Conservation (phyloP, 2,329 filamentous ascomycete genomes). For the Neophaeococcomyces mojaviensis region DNA sequence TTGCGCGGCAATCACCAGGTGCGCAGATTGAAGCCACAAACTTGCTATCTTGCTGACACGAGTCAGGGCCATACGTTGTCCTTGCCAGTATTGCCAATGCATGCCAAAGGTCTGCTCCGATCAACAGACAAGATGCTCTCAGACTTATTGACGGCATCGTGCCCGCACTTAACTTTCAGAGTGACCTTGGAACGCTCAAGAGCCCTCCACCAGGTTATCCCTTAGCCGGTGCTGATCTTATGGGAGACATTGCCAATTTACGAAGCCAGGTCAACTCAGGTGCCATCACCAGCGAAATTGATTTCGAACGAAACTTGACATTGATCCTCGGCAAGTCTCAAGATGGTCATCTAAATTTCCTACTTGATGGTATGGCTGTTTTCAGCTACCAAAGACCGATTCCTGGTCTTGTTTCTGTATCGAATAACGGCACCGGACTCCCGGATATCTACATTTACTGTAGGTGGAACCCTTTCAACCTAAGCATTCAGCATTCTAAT, state of each 20-base stretch:
- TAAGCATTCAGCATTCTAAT: not conserved
- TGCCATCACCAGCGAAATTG: slow-evolving; percentile 14
- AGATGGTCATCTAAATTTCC: slow-evolving; percentile 48
- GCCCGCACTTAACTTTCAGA: slow-evolving; percentile 42
- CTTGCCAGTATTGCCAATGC: slow-evolving; percentile 8
- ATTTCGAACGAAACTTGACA: slow-evolving; percentile 49
- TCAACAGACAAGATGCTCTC: slow-evolving; percentile 8
- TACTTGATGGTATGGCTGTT: slow-evolving; percentile 25
- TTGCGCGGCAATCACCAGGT: not conserved
- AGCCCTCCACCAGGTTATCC: slow-evolving; percentile 45
- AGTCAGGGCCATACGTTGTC: not conserved
- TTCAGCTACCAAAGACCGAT: slow-evolving; percentile 51
- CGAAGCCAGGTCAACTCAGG: not conserved
- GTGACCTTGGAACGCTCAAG: slow-evolving; percentile 41
- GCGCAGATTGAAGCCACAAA: no score
- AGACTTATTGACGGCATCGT: slow-evolving; percentile 6
- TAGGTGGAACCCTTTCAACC: not conserved
- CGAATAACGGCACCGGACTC: not conserved
- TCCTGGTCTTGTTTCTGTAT: slow-evolving; percentile 37
- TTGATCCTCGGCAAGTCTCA: slow-evolving; percentile 48
- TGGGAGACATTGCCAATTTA: slow-evolving; percentile 40
- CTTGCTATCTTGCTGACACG: not conserved
- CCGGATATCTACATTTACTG: not conserved
- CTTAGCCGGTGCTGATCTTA: slow-evolving; percentile 43
- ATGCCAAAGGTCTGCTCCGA: slow-evolving; percentile 8